Conservation (phyloP, 208 protist species). For the Leishmania mexicana region DNA sequence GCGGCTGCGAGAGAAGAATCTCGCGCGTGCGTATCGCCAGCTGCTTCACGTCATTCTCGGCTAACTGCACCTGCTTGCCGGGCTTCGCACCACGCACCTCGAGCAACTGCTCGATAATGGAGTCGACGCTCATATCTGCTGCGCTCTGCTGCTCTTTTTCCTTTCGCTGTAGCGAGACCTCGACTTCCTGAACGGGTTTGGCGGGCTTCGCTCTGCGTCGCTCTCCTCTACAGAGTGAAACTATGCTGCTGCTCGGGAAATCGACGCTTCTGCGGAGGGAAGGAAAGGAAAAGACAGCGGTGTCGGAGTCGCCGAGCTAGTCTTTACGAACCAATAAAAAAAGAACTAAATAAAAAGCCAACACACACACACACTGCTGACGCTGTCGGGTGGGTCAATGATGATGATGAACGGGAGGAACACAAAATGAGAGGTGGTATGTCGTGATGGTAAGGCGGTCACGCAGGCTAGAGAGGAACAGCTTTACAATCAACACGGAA, state of each 20-base stretch:
- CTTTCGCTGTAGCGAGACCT: background rate
- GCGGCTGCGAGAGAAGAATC: constrained; percentile 86
- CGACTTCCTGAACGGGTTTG: background rate
- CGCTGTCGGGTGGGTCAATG: background rate
- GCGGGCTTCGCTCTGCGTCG: background rate
- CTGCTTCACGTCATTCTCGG: constrained; percentile 89
- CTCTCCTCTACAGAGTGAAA: background rate
- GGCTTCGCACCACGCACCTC: constrained; percentile 90
- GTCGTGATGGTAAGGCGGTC: too few species aligned
- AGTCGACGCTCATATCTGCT: constrained; percentile 74
- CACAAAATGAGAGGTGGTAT: background rate
- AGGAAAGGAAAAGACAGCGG: background rate
- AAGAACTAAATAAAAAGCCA: background rate
- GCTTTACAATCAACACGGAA: background rate
- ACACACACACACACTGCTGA: background rate
- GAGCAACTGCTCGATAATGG: constrained; percentile 93
- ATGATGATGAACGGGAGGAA: background rate
- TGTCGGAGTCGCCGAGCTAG: background rate
- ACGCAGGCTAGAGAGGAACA: background rate
- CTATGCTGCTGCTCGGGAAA: background rate
- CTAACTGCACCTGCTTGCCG: constrained; percentile 88
- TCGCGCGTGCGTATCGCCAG: constrained; percentile 83
- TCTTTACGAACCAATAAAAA: background rate
- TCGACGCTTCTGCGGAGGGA: background rate
- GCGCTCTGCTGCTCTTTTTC: background rate